Base-by-base conservation (phyloP, 179 eudicot species). In the Drosera spatulata region DNA sequence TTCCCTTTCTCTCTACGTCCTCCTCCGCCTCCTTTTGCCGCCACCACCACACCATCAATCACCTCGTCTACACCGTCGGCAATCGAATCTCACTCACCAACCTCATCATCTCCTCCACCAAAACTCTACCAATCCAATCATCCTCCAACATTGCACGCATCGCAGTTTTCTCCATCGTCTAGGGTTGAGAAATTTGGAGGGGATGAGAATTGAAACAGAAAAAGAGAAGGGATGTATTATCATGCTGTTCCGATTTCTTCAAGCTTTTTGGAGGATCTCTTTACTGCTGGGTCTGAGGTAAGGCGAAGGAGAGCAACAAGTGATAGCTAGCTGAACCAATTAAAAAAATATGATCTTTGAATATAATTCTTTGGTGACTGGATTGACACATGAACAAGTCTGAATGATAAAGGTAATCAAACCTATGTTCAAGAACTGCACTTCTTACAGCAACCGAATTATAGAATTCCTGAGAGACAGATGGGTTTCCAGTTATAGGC, bases 221-320 rank as follows among this genome's bases (percentile, higher is more conserved):
- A n/a, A n/a, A n/a, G n/a, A n/a, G n/a, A n/a, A n/a, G n/a, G n/a
- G n/a, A n/a, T n/a, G n/a, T n/a, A n/a, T n/a, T n/a, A n/a, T 52
- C 55, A 52, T 52, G 33, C 79, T 59, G 64, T 83, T 49, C 79
- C 82, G 50, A 91, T 76, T 61, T 88, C 91, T 76, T 88, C 86
- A 41, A 93, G 84, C 73, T 78, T 89, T 56, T 76, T n/a, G 71
- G 2, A 85, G 72, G 3, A 93, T 76, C 68, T 93, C 90, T 72
- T 68, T 81, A n/a, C 70, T 75, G 50, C 68, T 76, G 8, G 96
- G 96, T 74, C 99, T 79, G 48, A 84, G 85, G 42, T 86, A 77
- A 10, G 96, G 86, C 9, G 90, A 84, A 38, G 90, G 85, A 7
- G 99, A 93, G 65, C 99, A 89, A 76, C 96, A 93, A 68, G 96